Conservation (phyloP, 768 basidiomycete genomes). For the Hygrocybe coccinea region DNA sequence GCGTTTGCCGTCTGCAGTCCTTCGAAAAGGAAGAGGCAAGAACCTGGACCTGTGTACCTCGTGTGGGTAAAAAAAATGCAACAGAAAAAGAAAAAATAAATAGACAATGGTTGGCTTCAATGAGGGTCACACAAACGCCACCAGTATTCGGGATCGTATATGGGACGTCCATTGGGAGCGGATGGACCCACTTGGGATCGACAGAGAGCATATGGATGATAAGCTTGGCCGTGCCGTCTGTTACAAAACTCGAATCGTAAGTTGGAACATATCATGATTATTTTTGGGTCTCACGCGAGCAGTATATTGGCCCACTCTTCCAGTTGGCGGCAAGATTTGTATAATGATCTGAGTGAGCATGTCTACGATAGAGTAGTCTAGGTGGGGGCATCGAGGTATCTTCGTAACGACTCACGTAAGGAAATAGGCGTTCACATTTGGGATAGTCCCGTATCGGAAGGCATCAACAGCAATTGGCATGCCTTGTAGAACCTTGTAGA, state of each 20-base stretch:
- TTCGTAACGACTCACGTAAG: slow-evolving; percentile 60
- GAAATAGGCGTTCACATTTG: slow-evolving; percentile 85
- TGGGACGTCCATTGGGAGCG: slow-evolving; percentile 75
- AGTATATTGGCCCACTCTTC: slow-evolving; percentile 93
- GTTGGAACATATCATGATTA: neutral
- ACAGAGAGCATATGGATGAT: slow-evolving; percentile 90
- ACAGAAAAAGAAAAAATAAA: neutral
- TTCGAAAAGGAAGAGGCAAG: slow-evolving; percentile 90
- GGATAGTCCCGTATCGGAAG: slow-evolving; percentile 90
- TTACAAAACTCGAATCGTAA: neutral
- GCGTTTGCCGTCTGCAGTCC: slow-evolving; percentile 85
- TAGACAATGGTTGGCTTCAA: slow-evolving; percentile 96
- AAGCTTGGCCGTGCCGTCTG: slow-evolving; percentile 80
- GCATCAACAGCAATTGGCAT: slow-evolving; percentile 99
- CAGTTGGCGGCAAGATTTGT: slow-evolving; percentile 86
- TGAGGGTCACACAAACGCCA: slow-evolving; percentile 84
- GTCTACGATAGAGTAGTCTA: slow-evolving; percentile 41
- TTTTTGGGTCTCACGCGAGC: slow-evolving; percentile 43
- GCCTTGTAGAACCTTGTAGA: slow-evolving; percentile 92
- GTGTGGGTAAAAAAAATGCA: neutral
- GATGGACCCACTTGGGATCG: slow-evolving; percentile 82
- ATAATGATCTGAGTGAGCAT: slow-evolving; percentile 97
- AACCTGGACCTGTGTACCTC: slow-evolving; percentile 55
- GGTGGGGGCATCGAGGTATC: neutral
- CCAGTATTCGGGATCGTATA: slow-evolving; percentile 74